These are phyloP conservation scores for Lecanicillium sp. DNA, from an alignment of 2,329 filamentous ascomycete species.

Conservation along the genomic window DNA sequence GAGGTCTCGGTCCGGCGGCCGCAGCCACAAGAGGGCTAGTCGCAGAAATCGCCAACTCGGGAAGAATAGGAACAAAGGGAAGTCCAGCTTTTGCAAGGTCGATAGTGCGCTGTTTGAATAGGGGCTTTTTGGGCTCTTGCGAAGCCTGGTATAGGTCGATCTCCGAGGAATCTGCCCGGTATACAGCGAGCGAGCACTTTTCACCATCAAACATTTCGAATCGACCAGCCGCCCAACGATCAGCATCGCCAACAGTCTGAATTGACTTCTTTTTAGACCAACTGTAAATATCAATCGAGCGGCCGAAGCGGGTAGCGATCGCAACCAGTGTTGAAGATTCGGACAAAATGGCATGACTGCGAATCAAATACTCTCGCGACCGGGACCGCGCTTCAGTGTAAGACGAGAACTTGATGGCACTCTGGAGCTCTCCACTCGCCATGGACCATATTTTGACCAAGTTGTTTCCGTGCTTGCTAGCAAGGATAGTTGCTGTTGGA, in stretches of 20 bases:
- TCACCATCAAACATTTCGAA: slow-evolving; percentile 30
- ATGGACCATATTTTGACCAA: slow-evolving; percentile 88
- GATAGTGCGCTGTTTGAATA: slow-evolving; percentile 29
- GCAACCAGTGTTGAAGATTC: slow-evolving; percentile 33
- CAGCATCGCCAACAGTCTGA: slow-evolving; percentile 31
- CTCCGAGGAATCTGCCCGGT: slow-evolving; percentile 25
- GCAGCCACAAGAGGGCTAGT: slow-evolving; percentile 33
- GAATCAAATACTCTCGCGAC: slow-evolving; percentile 37
- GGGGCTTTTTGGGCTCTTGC: slow-evolving; percentile 30
- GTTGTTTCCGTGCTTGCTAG: slow-evolving; percentile 47
- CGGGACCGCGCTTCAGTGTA: slow-evolving; percentile 33
- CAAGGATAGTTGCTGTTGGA: slow-evolving; percentile 26
- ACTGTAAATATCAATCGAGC: slow-evolving; percentile 34
- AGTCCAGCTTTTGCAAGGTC: slow-evolving; percentile 29
- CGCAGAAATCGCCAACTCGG: slow-evolving; percentile 34
- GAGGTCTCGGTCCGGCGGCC: slow-evolving; percentile 34
- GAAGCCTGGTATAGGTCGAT: slow-evolving; percentile 30
- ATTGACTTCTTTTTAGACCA: slow-evolving; percentile 35
- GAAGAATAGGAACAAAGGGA: slow-evolving; percentile 32
- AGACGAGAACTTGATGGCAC: slow-evolving; percentile 32
- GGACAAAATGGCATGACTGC: slow-evolving; percentile 36
- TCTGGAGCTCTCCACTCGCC: slow-evolving; percentile 70
- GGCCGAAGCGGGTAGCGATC: slow-evolving; percentile 34
- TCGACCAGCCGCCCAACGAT: slow-evolving; percentile 33
- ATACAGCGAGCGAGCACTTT: slow-evolving; percentile 30